These are phyloP conservation scores for Blastobotrys illinoisensis DNA, from an alignment of 1,139 yeast genomes.

Conservation along the genomic window DNA sequence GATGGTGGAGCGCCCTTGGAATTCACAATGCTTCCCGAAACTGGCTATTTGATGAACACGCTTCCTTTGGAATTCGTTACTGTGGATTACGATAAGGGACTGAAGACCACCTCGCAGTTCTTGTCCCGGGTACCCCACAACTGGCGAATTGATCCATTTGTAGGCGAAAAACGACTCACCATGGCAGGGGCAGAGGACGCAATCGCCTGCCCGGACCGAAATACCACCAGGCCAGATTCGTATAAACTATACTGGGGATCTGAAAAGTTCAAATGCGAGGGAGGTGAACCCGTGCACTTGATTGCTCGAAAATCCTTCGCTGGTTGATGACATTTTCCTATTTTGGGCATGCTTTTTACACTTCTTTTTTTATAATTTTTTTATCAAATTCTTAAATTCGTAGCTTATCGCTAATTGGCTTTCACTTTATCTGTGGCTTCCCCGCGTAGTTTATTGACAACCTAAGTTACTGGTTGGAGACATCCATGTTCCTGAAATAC, in stretches of 20 bases:
- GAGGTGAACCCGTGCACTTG: constrained; percentile 6
- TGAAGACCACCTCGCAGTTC: not conserved
- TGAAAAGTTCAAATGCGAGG: constrained; percentile 12
- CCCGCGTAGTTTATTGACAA: not conserved
- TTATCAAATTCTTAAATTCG: not conserved
- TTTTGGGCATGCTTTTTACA: not conserved
- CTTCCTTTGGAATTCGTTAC: constrained; percentile 3
- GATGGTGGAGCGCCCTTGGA: constrained; percentile 8
- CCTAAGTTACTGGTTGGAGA: not conserved
- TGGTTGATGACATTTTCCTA: not conserved
- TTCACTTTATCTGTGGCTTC: not conserved
- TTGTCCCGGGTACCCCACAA: constrained; percentile 3
- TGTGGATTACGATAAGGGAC: not conserved
- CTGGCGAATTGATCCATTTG: not conserved
- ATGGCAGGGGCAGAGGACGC: not conserved
- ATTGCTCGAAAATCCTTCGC: not conserved
- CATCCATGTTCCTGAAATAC: not conserved
- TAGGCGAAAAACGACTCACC: not conserved
- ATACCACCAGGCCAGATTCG: not conserved
- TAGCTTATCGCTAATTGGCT: not conserved
- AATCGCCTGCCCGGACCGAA: constrained; percentile 6
- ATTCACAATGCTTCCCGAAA: constrained; percentile 5
- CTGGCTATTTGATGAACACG: constrained; percentile 6
- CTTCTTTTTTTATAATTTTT: not conserved
- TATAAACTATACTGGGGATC: not conserved